Evolutionary conservation across 805 yeast species (phyloP), one percentile per base, ranked within the genome.

Genomic region (Candida hungchunana): DNA sequence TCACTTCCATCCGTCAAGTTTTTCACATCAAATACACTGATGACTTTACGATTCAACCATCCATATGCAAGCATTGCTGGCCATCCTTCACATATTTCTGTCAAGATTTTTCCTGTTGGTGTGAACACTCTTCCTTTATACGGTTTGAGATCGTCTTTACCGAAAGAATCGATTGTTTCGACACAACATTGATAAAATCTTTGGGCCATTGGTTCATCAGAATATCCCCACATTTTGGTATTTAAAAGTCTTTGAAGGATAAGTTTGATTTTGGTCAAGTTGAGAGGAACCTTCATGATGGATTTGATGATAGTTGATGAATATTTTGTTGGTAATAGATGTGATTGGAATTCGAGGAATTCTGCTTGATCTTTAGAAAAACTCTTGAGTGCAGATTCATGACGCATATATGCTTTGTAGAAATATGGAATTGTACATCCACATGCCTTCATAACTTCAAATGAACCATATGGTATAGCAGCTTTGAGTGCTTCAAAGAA

Each of bases 351-450:
- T 4, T 54, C 50, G 6, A 69, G 50, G 39, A 78, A 71, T 3
- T 56, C 59, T 18, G 63, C 64, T 16, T 77, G 60, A 24, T 65
- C 68, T 13, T 60, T 47, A 13, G 70, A 62, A 47, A 86, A 86
- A 35, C 71, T 69, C 45, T 77, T 79, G 9, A 93, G 74, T 14
- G 95, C 96, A 7, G 96, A 96, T 59, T 89, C 95, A 59, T 90
- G 97, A 39, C 97, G 69, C 68, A 88, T 85, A 49, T 84, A 85
- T 0, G 97, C 95, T 53, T 88, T 85, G 63, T 85, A 90, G 56
- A 88, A 90, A 57, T 86, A 87, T 0, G 97, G 96, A 12, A 90
- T 69, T 0, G 93, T 79, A 34, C 77, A 71, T 4, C 88, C 93
- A 53, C 94, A 75, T 1, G 90, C 95, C 43, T 75, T 79, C 40